Evolutionary conservation across 2,329 filamentous ascomycete species (phyloP).

Genomic region (Ustulina deusta): DNA sequence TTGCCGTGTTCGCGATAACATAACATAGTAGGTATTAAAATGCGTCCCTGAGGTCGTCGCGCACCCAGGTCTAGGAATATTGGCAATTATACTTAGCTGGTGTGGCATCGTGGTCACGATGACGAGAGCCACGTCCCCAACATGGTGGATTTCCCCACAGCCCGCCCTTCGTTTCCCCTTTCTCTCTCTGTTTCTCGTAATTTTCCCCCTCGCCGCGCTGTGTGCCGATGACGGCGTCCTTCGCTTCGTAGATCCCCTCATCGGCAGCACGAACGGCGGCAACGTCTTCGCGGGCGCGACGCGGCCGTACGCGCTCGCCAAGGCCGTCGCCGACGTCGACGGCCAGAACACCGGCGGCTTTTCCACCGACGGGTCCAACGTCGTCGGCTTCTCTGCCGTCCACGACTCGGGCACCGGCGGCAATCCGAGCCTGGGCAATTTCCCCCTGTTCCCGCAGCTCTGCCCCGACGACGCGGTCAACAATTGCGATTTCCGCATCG

Average conservation of each 20-base stretch:
- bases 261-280: slow-evolving; percentile 67
- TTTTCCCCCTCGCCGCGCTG: slow-evolving; percentile 33
- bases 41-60: neutral
- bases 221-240: slow-evolving; percentile 43
- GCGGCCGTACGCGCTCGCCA: slow-evolving; percentile 67
- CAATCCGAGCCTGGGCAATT: slow-evolving; percentile 60
- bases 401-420: slow-evolving; percentile 61
- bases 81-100: neutral
- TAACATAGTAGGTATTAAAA: neutral
- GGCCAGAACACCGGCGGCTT: slow-evolving; percentile 60
- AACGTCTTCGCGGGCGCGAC: slow-evolving; percentile 70
- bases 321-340: slow-evolving; percentile 66
- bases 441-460: slow-evolving; percentile 59
- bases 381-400: slow-evolving; percentile 64
- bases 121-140: slow-evolving; percentile 12
- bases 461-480: slow-evolving; percentile 63
- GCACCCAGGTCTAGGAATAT: neutral
- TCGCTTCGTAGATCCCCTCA: slow-evolving; percentile 60
- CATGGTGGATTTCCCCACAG: slow-evolving; percentile 33
- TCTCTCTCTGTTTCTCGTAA: slow-evolving; percentile 25
- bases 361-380: slow-evolving; percentile 59
- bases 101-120: slow-evolving; percentile 2
- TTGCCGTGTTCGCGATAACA: neutral
- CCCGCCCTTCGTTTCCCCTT: slow-evolving; percentile 24
- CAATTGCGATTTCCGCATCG: slow-evolving; percentile 65